Conservation (phyloP, 768 basidiomycete species). For the Mycena vulgaris region DNA sequence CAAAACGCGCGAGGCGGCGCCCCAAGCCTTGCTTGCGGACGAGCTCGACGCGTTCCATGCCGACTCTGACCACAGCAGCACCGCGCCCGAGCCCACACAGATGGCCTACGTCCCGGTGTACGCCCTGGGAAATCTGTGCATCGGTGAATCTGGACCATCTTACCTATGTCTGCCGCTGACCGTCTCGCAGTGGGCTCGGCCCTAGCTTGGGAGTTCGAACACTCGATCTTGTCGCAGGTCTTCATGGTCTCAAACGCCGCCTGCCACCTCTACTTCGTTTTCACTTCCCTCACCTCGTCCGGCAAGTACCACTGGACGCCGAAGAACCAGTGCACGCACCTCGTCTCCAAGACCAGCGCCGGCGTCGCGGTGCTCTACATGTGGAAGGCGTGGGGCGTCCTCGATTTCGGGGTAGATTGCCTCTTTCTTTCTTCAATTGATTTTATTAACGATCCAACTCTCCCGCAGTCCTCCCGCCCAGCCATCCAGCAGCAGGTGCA, state of each 20-base stretch:
- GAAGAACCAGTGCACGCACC: conserved; percentile 52
- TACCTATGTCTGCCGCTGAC: not conserved
- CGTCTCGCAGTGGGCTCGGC: conserved; percentile 46
- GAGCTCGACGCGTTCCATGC: not conserved
- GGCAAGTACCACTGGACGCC: conserved; percentile 42
- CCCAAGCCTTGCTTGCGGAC: not conserved
- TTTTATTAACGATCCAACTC: no score
- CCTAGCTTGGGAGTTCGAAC: conserved; percentile 47
- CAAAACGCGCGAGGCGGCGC: not conserved
- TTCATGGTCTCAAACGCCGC: conserved; percentile 51
- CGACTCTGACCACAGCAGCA: not conserved
- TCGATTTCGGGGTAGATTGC: conserved; percentile 44
- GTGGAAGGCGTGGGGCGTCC: conserved; percentile 50
- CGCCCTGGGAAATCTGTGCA: conserved; percentile 50
- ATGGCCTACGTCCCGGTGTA: conserved; percentile 50
- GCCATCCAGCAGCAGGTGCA: conserved; percentile 44
- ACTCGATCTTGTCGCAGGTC: conserved; percentile 46
- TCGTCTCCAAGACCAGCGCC: conserved; percentile 59
- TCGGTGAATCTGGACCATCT: conserved; percentile 41
- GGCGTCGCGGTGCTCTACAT: conserved; percentile 54
- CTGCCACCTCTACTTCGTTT: conserved; percentile 55
- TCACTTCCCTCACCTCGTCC: conserved; percentile 46
- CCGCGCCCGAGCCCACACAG: conserved; percentile 37
- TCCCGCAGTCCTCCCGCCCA: conserved; percentile 41
- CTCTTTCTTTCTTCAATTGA: not conserved